Base-by-base conservation (phyloP, 495 filamentous ascomycete genomes). In the Echria macrotheca region DNA sequence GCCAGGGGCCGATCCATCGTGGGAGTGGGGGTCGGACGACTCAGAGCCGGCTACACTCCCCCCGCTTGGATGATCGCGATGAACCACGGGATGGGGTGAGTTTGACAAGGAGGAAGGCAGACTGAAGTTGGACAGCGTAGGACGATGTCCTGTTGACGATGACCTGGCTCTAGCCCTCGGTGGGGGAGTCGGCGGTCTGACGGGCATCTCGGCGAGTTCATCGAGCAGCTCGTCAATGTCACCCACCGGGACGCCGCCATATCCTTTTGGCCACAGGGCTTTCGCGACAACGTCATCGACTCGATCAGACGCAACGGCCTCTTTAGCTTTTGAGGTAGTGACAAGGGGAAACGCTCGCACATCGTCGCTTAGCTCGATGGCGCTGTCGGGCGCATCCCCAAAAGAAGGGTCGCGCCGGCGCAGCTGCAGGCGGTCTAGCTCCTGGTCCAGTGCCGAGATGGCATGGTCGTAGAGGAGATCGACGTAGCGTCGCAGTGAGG, bases 331-430 rank as follows among this genome's bases (percentile, higher is more conserved):
- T n/a, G n/a, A n/a, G n/a, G n/a, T n/a, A n/a, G n/a, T n/a, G n/a
- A n/a, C n/a, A n/a, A n/a, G n/a, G n/a, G n/a, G n/a, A n/a, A n/a
- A n/a, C n/a, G n/a, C n/a, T n/a, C 5, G 8, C 17, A 63, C 54
- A 29, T 68, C 67, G 41, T 50, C 52, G 31, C 50, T 60, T 19
- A 71, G 44, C 28, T 70, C 71, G 26, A 74, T 69, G 17, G 68
- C 71, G 52, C 64, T 70, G 39, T 74, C 71, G 4, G 71, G 68
- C 10, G 60, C 58, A 19, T 69, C 61, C n/a, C 59, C 66, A 17
- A 63, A 66, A 12, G 47, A 63, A 57, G 32, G 54, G 50, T 47
- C 28, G 22, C n/a, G 7, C n/a, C 29, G 45, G 25, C 19, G 52
- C 9, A 41, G 49, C 5, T 32, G n/a, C 11, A 43, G n/a, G 21